Evolutionary conservation across 1,284 basidiomycete genomes (phyloP).

Genomic region (Anthracocystis walkeri): DNA sequence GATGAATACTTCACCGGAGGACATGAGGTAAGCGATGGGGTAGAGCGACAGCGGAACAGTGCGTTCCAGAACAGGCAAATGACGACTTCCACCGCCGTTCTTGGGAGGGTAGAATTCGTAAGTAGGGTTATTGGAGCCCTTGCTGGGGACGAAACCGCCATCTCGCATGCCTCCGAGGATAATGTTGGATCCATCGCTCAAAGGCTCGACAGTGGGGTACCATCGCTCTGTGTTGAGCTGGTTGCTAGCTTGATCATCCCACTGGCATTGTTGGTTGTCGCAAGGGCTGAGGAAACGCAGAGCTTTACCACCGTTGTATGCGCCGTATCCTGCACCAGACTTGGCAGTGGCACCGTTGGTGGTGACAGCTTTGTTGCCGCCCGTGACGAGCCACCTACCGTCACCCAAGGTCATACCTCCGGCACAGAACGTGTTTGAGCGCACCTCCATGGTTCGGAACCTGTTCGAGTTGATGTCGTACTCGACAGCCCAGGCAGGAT

Average conservation of each 20-base stretch:
- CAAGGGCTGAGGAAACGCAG: constrained; percentile 54
- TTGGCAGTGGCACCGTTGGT: constrained; percentile 48
- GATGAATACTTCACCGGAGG: constrained; percentile 57
- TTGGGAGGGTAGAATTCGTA: constrained; percentile 64
- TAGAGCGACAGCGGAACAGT: constrained; percentile 62
- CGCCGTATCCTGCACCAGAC: constrained; percentile 44
- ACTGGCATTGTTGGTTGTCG: constrained; percentile 48
- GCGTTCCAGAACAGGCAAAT: constrained; percentile 46
- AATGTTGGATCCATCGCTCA: constrained; percentile 54
- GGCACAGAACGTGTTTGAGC: constrained; percentile 65
- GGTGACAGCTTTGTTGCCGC: constrained; percentile 62
- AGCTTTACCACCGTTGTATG: constrained; percentile 57
- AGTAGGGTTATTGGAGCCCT: constrained; percentile 53
- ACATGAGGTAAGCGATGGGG: constrained; percentile 61
- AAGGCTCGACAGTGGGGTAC: constrained; percentile 64
- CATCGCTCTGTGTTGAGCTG: constrained; percentile 60
- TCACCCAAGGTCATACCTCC: constrained; percentile 59
- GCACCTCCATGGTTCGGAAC: constrained; percentile 49
- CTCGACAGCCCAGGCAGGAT: constrained; percentile 60
- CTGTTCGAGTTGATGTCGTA: constrained; percentile 56
- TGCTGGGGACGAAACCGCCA: constrained; percentile 60
- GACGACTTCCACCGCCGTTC: constrained; percentile 29
- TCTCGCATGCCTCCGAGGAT: constrained; percentile 60
- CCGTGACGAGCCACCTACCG: constrained; percentile 57
- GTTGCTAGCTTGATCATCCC: constrained; percentile 47